A percentile compares a stretch with the other conserved stretches of the same genome.
These are phyloP conservation scores for Ormosia semicastrata DNA, from an alignment of 306 rosid species.

Conservation along the genomic window DNA sequence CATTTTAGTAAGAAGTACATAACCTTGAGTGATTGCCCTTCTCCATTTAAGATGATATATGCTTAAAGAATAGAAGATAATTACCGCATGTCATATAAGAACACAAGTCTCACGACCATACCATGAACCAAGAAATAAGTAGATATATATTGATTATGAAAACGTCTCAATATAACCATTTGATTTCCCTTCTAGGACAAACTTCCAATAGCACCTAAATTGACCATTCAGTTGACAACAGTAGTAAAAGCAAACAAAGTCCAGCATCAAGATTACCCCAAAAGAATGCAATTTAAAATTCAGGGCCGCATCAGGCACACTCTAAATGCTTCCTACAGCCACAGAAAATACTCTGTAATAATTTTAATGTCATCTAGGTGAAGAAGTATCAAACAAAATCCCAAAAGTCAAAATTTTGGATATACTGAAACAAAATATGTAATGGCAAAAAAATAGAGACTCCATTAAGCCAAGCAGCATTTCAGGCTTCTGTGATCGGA, in stretches of 20 bases:
- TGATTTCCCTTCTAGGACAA: too few relatives aligned
- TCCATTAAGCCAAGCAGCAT: background rate
- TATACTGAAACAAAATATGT: background rate
- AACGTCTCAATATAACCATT: too few relatives aligned
- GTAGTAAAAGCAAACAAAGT: background rate
- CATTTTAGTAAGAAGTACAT: too few relatives aligned
- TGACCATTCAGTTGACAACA: too few relatives aligned
- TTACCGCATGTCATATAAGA: too few relatives aligned
- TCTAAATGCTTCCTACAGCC: background rate
- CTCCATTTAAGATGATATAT: too few relatives aligned
- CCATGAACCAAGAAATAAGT: too few relatives aligned
- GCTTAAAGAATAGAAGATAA: too few relatives aligned
- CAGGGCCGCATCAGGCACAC: background rate
- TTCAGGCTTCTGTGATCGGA: slow-evolving; percentile 48
- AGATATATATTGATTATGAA: too few relatives aligned
- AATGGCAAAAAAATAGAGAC: background rate
- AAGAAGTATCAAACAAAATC: background rate
- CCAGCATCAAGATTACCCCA: background rate
- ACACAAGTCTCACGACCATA: too few relatives aligned
- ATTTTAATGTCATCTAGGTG: background rate
- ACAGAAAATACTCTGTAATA: background rate
- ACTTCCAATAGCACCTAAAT: too few relatives aligned
- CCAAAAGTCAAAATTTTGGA: slow-evolving; percentile 26
- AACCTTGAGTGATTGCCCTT: too few relatives aligned
- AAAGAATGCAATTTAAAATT: background rate